These are phyloP conservation scores for Phytophthora palmivora DNA, from an alignment of 352 stramenopile genomes.

Conservation along the genomic window DNA sequence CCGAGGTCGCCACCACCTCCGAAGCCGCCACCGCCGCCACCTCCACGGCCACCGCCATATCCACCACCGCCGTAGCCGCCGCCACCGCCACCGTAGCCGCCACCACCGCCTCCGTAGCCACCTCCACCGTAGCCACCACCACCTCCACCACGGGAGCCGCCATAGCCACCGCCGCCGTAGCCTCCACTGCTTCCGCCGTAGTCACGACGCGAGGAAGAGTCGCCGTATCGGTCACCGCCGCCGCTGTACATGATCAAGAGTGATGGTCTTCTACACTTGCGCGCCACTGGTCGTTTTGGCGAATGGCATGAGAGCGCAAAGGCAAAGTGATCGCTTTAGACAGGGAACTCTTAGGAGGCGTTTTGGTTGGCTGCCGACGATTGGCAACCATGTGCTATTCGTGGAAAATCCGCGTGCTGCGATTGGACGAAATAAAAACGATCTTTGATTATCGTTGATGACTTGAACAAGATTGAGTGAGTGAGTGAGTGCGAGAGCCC, in stretches of 20 bases:
- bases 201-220: constrained; percentile 81
- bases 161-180: constrained; percentile 35
- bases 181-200: constrained; percentile 42
- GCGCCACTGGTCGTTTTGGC: constrained; percentile 27
- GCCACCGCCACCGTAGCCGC: constrained; percentile 41
- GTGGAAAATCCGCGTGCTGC: constrained; percentile 9
- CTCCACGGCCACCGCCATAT: constrained; percentile 39
- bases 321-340: constrained; percentile 41
- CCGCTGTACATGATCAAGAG: constrained; percentile 71
- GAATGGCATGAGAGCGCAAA: no score
- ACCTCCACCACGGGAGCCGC: constrained; percentile 33
- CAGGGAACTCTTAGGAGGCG: constrained; percentile 17
- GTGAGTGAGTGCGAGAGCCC: constrained; percentile 21
- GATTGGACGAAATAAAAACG: constrained; percentile 29
- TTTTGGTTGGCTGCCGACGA: constrained; percentile 40
- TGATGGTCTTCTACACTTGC: constrained; percentile 30
- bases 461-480: background rate
- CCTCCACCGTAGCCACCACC: constrained; percentile 35
- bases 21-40: constrained; percentile 43
- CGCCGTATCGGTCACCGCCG: constrained; percentile 70
- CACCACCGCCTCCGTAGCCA: constrained; percentile 41
- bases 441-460: constrained; percentile 6
- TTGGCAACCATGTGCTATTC: constrained; percentile 35
- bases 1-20: constrained; percentile 80
- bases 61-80: constrained; percentile 39